Base-by-base conservation (phyloP, 257 asterid genomes). In the Echites panduratus region DNA sequence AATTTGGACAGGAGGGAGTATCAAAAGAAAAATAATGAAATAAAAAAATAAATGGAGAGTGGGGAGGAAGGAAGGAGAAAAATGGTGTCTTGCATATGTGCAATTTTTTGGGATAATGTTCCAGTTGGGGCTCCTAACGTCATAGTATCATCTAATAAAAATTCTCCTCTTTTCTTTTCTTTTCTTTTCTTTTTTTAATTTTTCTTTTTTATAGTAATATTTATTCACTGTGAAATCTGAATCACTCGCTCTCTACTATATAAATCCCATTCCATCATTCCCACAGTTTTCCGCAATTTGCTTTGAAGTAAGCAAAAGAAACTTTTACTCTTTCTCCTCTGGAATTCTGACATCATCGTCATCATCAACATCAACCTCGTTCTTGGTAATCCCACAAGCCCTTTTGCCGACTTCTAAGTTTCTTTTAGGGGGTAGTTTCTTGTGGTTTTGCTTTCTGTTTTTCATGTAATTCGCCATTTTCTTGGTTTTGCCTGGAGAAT, bases 301-400 rank as follows among this genome's bases (percentile, higher is more conserved):
- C 84, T 80, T 80, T 57, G 78, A 54, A 75, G 47, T 68, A 35
- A 41, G 74, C 79, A 49, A 76, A 76, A 63, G 6, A 63, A 52
- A 53, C 35, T 26, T 66, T 58, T 66, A 0, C 78, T 66, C 74
- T 61, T 52, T 35, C 70, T 71, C 35, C 24, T 56, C 75, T 61
- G 59, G 66, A 75, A 38, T 66, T 64, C 72, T 67, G 66, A 65
- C 75, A 47, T 70, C 77, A 75, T 70, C 75, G 11, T 64, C 77
- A 47, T 70, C 77, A 75, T 74, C 75, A 11, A 24, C 77, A 75
- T 74, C 75, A 11, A 24, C 35, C 0, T 62, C 48, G 7, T 38
- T 6, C 68, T 59, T 41, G 75, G 81, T 65, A 74, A 70, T 70
- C 68, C 20, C 66, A 13, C 59, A 56, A 73, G 67, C 53, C 24